phyloP scores from a whole-genome alignment of 371 early-diverging fungal genomes.

The Batkoa obscura region DNA sequence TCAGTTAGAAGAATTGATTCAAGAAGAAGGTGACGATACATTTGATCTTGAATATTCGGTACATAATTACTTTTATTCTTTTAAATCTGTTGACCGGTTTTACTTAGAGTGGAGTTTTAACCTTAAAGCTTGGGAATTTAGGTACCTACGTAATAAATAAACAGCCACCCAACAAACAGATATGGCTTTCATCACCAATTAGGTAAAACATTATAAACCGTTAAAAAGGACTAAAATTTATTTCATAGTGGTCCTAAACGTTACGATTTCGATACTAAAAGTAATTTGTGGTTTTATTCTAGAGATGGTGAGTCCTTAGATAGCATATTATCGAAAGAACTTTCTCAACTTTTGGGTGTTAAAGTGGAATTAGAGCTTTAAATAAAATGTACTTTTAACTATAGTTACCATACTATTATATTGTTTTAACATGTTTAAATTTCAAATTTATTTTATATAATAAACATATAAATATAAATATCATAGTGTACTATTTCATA shows the following conservation, averaged over 20 bases:
- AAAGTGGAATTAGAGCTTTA: not conserved
- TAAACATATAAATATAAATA: no score
- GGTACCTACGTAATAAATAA: constrained; percentile 97
- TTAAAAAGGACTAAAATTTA: not conserved
- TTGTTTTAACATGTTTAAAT: no score
- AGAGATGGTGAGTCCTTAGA: constrained; percentile 8
- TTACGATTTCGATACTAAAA: constrained; percentile 45
- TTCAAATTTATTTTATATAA: no score
- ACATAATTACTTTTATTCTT: constrained; percentile 12
- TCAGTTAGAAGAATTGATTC: constrained; percentile 59
- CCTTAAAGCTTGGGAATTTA: constrained; percentile 51
- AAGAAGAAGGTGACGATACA: constrained; percentile 40
- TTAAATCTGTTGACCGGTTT: not conserved
- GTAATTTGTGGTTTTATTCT: constrained; percentile 48
- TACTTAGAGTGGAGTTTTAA: constrained; percentile 61
- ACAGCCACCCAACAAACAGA: constrained; percentile 95
- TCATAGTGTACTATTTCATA: no score
- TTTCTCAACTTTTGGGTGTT: not conserved
- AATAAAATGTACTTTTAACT: no score
- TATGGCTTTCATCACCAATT: constrained; percentile 95
- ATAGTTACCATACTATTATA: no score
- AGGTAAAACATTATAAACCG: constrained; percentile 17
- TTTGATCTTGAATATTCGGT: constrained; percentile 75
- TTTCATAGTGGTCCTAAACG: constrained; percentile 69
- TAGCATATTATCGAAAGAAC: constrained; percentile 5